A percentile compares a stretch with the other conserved stretches of the same genome.
These are phyloP conservation scores for Zygosaccharomyces bailii DNA, from an alignment of 805 yeast species.

Conservation along the genomic window DNA sequence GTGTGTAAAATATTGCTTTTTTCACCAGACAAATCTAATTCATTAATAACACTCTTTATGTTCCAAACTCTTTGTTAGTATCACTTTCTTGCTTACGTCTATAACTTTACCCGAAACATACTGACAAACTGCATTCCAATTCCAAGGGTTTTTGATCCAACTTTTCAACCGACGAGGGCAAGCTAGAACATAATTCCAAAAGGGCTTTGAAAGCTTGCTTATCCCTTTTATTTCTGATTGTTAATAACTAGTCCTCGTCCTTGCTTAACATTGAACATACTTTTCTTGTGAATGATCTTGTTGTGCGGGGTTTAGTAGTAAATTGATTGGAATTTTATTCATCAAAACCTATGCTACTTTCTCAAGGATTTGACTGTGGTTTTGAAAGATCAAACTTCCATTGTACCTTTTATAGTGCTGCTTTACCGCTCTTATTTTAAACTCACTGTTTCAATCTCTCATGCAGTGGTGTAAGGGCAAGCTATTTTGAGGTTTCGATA, in stretches of 20 bases:
- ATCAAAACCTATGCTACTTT: constrained; percentile 7
- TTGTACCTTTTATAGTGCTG: background rate
- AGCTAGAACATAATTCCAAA: too few relatives aligned
- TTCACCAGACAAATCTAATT: too few relatives aligned
- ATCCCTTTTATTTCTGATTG: background rate
- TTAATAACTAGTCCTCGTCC: background rate
- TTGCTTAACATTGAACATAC: background rate
- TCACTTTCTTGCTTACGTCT: too few relatives aligned
- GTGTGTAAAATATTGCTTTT: background rate
- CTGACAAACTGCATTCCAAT: background rate
- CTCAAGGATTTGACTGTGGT: background rate
- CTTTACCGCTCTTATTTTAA: constrained; percentile 1
- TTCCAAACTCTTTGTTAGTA: background rate
- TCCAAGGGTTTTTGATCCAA: background rate
- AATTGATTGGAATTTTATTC: constrained; percentile 22
- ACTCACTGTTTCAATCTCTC: background rate
- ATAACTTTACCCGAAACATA: background rate
- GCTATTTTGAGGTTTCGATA: constrained; percentile 5
- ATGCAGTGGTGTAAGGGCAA: constrained; percentile 4
- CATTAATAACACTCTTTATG: background rate
- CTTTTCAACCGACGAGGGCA: constrained; percentile 2
- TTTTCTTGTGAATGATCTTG: constrained; percentile 8
- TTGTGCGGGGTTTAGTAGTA: constrained; percentile 21
- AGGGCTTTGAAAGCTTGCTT: too few relatives aligned
- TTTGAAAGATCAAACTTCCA: background rate